Evolutionary conservation across 495 filamentous ascomycete species (phyloP).

Genomic region (Aspergillus leporis): DNA sequence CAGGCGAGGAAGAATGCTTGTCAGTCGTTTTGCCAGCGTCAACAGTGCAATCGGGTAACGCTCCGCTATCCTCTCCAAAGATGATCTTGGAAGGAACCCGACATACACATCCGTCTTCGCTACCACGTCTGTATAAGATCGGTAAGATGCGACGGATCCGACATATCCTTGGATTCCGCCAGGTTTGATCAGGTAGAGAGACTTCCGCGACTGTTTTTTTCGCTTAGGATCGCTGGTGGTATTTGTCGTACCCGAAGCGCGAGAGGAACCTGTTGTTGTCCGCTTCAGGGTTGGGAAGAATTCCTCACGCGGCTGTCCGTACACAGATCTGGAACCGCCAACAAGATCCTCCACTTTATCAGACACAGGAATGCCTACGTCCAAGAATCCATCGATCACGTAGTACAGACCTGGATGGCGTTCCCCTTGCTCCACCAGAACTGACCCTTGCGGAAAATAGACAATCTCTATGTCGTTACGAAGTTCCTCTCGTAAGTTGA

Average conservation of each 20-base stretch:
- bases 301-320: conserved; percentile 40
- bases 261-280: conserved; percentile 50
- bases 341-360: conserved; percentile 49
- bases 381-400: conserved; percentile 94
- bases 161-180: conserved; percentile 94
- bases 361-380: conserved; percentile 75
- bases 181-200: conserved; percentile 90
- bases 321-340: conserved; percentile 32
- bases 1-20: conserved; percentile 83
- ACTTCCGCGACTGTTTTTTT: conserved; percentile 59
- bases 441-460: conserved; percentile 90
- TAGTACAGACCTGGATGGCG: conserved; percentile 95
- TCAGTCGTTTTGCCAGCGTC: conserved; percentile 93
- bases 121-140: conserved; percentile 94
- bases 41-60: conserved; percentile 87
- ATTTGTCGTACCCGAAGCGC: conserved; percentile 30
- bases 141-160: conserved; percentile 87
- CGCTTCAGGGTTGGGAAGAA: conserved; percentile 50
- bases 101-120: conserved; percentile 99
- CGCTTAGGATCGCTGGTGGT: conserved; percentile 44
- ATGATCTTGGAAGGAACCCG: conserved; percentile 84
- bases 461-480: conserved; percentile 96
- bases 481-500: conserved; percentile 68
- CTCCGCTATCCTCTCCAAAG: conserved; percentile 89
- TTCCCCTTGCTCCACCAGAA: conserved; percentile 96